Conservation (phyloP, 306 rosid species). For the Prunus davidiana region DNA sequence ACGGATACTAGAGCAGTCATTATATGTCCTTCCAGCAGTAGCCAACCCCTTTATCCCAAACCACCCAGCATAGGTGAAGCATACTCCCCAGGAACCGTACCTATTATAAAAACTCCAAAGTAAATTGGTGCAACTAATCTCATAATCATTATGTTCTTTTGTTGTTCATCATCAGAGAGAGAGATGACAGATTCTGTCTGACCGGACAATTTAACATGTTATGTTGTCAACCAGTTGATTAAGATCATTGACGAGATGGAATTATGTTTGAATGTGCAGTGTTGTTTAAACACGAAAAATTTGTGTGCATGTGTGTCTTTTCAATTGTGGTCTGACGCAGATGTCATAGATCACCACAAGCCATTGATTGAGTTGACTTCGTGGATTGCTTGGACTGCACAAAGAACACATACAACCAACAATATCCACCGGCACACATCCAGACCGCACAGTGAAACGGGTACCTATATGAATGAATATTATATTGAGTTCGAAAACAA, state of each 20-base stretch:
- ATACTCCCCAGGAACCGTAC: conserved; percentile 45
- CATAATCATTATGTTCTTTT: neutral
- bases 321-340: neutral
- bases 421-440: neutral
- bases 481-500: conserved; percentile 1
- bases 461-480: neutral
- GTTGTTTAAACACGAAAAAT: neutral
- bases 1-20: conserved; percentile 22
- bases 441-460: no score
- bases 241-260: neutral
- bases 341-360: neutral
- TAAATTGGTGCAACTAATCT: neutral
- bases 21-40: conserved; percentile 38
- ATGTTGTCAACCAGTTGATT: neutral
- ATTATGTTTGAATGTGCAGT: neutral
- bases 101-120: conserved; percentile 14
- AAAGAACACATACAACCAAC: neutral
- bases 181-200: neutral
- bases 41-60: conserved; percentile 37
- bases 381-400: neutral
- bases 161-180: neutral
- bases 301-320: neutral
- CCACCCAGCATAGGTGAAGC: conserved; percentile 47
- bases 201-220: neutral
- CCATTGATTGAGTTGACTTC: neutral